These are phyloP conservation scores for Aristolochia californica DNA, from an alignment of 164 flowering plant species.

Conservation along the genomic window DNA sequence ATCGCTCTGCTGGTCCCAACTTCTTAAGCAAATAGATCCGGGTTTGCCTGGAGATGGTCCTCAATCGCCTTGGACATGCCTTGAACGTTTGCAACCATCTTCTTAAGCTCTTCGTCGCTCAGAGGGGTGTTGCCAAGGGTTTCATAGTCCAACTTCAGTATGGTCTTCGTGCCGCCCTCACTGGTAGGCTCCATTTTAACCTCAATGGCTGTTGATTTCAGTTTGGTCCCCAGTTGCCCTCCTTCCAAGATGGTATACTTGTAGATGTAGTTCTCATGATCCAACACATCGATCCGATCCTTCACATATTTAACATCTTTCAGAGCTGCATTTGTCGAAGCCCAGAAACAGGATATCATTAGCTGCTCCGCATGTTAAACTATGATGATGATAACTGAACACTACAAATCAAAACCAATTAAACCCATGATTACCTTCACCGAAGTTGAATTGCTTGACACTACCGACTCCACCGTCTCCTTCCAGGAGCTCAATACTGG, in stretches of 20 bases:
- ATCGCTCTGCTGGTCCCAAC: too few relatives aligned
- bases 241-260: constrained; percentile 2
- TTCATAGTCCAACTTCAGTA: constrained; percentile 1
- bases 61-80: constrained; percentile 5
- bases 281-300: not conserved
- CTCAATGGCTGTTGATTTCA: constrained; percentile 1
- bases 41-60: constrained; percentile 5
- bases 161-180: not conserved
- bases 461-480: constrained; percentile 6
- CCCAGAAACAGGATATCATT: too few relatives aligned
- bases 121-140: not conserved
- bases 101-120: not conserved
- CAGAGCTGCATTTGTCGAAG: not conserved
- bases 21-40: constrained; percentile 2
- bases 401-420: not conserved
- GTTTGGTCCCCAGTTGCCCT: not conserved
- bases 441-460: constrained; percentile 4
- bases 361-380: too few relatives aligned
- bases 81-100: not conserved
- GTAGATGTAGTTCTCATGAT: not conserved
- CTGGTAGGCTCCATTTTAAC: not conserved
- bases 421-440: not conserved
- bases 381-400: not conserved
- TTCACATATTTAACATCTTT: constrained; percentile 3
- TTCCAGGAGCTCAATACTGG: not conserved